Evolutionary conservation across 1,139 yeast species (phyloP), one percentile per base, ranked within the genome.

Genomic region (Candida mesenterica): DNA sequence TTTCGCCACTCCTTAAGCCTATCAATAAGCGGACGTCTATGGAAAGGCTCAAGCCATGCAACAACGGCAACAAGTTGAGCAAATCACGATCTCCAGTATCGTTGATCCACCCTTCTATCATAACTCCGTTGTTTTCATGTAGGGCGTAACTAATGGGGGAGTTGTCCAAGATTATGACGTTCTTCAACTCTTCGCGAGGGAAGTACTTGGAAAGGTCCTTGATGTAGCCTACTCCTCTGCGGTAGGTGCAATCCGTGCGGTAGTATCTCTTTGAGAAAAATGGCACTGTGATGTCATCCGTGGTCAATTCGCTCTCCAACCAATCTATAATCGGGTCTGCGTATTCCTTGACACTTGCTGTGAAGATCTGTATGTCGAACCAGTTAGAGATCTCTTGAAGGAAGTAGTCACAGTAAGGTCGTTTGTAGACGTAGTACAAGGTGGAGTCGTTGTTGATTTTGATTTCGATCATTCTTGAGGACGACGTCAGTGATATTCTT

Each of bases 311-410:
- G 36, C 55, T 57, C 47, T 70, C 76, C 15, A 92, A 65, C 83
- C 95, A 87, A 59, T 90, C 94, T 35, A 92, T 88, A 42, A 92
- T 94, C 0, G 98, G 98, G 54, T 92, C 98, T 0, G 98, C 98
- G 52, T 92, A 92, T 56, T 89, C 96, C 59, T 81, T 81, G 40
- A 92, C 94, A 33, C 95, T 83, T 2, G 98, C 98, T 0, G 98
- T 92, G 64, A 89, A 89, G 9, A 92, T 78, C 31, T 89, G 92
- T 29, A 92, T 65, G 48, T 88, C 86, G 59, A 79, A 92, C 97
- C 97, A 92, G 50, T 80, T 79, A 37, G 82, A 68, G 10, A 89
- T 94, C 42, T 82, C 84, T 40, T 77, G 70, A 20, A 92, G 66
- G 53, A 92, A 92, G 46, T 77, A 76, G 57, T 88, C 96, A 54